Base-by-base conservation (phyloP, 1,284 basidiomycete genomes). In the Malassezia arunalokei region DNA sequence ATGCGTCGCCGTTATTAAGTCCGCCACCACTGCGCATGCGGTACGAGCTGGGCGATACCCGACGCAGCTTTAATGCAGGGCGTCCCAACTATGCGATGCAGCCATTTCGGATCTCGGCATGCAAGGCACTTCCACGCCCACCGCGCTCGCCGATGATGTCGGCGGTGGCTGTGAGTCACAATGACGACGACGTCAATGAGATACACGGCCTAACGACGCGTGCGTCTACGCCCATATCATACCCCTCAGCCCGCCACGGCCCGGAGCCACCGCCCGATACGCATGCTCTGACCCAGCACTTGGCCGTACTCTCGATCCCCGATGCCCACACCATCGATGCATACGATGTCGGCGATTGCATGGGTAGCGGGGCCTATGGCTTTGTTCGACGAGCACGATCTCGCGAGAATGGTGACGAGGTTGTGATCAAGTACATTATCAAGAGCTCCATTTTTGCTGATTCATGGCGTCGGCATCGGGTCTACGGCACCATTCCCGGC, bases 371-470 rank as follows among this genome's bases (percentile, higher is more conserved):
- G n/a, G 92, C 92, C 11, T 98, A 98, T 74, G 92, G 92, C 0
- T 78, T 96, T 40, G 92, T 98, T 27, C 91, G 94, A 76, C 80
- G 87, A 48, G 92, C 83, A 1, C 79, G 86, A 54, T 63, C 73
- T 29, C 79, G 49, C 5, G 40, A 54, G 4, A 40, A 47, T 9
- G 67, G 79, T 71, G 76, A 78, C 6, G 76, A 78, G 53, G 76
- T 95, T 51, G 84, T 96, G 62, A 90, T 96, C 77, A 98, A 98
- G 73, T 92, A 95, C 74, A 85, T 98, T 68, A 92, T 96, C 78
- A 98, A 98, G 76, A 90, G 87, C 51, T 85, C 91, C 47, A 98
- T 98, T 57, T 80, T 98, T 44, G 94, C 92, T 17, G 92, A 98
- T 76, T 98, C 91, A 73, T 98, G 94, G 94, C 95, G 78, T 84